Evolutionary conservation across 176 grass and related monocot species (phyloP), one percentile per base, ranked within the genome.

Genomic region (Eleusine coracana): DNA sequence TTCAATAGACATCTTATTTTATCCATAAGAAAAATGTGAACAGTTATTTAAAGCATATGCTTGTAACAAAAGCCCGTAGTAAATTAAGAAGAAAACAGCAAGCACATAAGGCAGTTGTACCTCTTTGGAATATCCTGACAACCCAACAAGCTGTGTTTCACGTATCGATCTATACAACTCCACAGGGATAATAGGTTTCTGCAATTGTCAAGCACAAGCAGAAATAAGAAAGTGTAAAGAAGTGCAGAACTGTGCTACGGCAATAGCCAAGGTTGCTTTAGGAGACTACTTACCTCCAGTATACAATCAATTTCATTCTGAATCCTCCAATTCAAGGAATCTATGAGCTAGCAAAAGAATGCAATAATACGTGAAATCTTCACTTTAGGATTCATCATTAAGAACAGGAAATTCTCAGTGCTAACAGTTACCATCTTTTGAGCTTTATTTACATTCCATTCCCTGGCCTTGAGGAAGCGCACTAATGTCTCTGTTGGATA

Each of bases 241-340:
- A 21, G 14, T 49, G 55, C 11, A 70, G 15, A 86, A 36, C 34
- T 18, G 0, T 64, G 44, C 10, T 25, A 56, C 49, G 1, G 42
- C 25, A 52, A 69, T 17, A 79, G 6, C 39, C 74, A 83, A 83
- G 67, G 0, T 49, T 79, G 50, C 52, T 74, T 14, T 5, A 79
- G 40, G 56, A 86, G 20, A 40, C 66, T 76, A 62, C 92, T 88
- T 82, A 97, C 95, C 70, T 89, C 81, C 21, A 97, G 72, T 85
- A 94, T 86, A 71, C 76, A 82, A 77, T 97, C 95, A 10, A 97
- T 97, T 78, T 87, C 74, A 86, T 94, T 92, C 79, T 94, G 86
- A 81, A 97, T 88, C 75, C 95, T 94, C 95, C 95, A 97, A 83
- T 92, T 83, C 90, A 97, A 89, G 82, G 80, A 94, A 89, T 94